phyloP scores from a whole-genome alignment of 768 basidiomycete genomes.

The Russula lepida region DNA sequence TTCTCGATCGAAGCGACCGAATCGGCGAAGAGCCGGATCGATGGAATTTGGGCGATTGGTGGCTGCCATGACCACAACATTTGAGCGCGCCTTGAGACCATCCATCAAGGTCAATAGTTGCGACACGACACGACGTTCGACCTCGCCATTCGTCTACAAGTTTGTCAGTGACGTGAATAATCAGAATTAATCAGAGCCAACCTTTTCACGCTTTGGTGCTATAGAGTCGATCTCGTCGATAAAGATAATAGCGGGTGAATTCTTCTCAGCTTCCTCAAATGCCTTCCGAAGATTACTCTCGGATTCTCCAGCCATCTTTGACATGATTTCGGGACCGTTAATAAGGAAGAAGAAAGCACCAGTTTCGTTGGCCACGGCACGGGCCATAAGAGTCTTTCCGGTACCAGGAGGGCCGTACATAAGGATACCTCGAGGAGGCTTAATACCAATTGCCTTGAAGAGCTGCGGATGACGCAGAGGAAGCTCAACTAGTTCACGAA shows the following conservation, averaged over 20 bases:
- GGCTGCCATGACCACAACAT: conserved; percentile 99
- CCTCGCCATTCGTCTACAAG: conserved; percentile 91
- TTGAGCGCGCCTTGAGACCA: conserved; percentile 95
- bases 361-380: conserved; percentile 98
- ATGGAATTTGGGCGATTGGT: conserved; percentile 99
- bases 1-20: conserved; percentile 99
- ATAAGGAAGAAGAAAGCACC: conserved; percentile 99
- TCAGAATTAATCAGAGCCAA: conserved; percentile 25
- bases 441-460: conserved; percentile 99
- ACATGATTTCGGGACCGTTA: conserved; percentile 99
- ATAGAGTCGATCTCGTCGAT: conserved; percentile 99
- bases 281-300: conserved; percentile 97
- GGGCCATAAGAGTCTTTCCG: conserved; percentile 99
- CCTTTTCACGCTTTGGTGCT: conserved; percentile 99
- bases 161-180: conserved; percentile 6
- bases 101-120: conserved; percentile 99
- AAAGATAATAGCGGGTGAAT: conserved; percentile 99
- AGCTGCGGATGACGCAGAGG: conserved; percentile 97
- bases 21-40: conserved; percentile 96
- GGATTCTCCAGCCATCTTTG: conserved; percentile 99
- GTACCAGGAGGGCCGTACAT: conserved; percentile 99
- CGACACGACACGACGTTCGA: conserved; percentile 98
- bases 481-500: conserved; percentile 96
- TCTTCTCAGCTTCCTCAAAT: conserved; percentile 99
- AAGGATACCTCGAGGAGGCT: conserved; percentile 96